These are phyloP conservation scores for Limnanthes douglasii DNA, from an alignment of 345 rosid species.

Conservation along the genomic window DNA sequence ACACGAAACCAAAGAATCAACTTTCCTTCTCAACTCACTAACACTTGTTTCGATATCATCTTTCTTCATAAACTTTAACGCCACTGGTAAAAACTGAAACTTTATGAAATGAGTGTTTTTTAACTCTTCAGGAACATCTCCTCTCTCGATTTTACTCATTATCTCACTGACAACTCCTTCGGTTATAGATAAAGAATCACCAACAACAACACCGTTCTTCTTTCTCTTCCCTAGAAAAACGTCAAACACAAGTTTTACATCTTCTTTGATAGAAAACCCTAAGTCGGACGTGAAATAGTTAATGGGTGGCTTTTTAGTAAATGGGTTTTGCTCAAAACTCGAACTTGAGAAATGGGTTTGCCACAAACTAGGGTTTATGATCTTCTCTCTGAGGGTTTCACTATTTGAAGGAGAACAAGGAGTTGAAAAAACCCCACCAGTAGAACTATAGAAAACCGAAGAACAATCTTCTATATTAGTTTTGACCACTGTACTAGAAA, in stretches of 20 bases:
- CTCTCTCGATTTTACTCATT: slow-evolving; percentile 42
- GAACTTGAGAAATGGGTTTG: slow-evolving; percentile 41
- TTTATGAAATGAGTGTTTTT: slow-evolving; percentile 42
- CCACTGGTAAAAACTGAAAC: slow-evolving; percentile 52
- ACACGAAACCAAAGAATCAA: slow-evolving; percentile 22
- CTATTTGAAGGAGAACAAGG: slow-evolving; percentile 48
- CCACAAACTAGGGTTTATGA: slow-evolving; percentile 43
- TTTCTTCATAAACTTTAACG: slow-evolving; percentile 50
- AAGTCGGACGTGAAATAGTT: slow-evolving; percentile 12
- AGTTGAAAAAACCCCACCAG: slow-evolving; percentile 67
- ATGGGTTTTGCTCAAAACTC: slow-evolving; percentile 35
- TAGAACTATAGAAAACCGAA: slow-evolving; percentile 35
- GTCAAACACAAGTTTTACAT: slow-evolving; percentile 48
- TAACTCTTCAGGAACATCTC: slow-evolving; percentile 49
- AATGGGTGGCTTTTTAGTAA: slow-evolving; percentile 17
- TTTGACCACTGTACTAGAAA: slow-evolving; percentile 67
- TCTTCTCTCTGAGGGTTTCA: slow-evolving; percentile 21
- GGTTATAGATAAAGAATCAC: slow-evolving; percentile 40
- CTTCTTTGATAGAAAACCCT: slow-evolving; percentile 26
- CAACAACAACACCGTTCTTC: slow-evolving; percentile 56
- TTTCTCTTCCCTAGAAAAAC: slow-evolving; percentile 41
- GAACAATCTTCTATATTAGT: slow-evolving; percentile 59
- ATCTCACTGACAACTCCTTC: slow-evolving; percentile 47
- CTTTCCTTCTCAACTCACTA: slow-evolving; percentile 42
- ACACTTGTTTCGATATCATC: slow-evolving; percentile 52